Evolutionary conservation across 768 basidiomycete genomes (phyloP).

Genomic region (Leccinum boreale): DNA sequence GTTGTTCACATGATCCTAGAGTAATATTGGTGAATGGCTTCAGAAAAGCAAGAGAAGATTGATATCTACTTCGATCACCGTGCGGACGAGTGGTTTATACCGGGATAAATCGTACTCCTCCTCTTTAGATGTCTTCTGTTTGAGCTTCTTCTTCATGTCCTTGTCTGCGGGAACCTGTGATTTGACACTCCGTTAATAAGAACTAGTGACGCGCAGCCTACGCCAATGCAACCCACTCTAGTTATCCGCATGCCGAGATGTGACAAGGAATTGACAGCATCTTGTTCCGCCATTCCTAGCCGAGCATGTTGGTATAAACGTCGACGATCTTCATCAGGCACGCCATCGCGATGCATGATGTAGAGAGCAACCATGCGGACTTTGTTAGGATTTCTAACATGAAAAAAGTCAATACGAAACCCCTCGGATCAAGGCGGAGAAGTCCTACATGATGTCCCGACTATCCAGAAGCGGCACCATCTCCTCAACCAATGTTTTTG

Average conservation of each 20-base stretch:
- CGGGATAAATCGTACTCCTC: conserved; percentile 97
- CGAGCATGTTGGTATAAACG: conserved; percentile 94
- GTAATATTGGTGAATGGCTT: not conserved
- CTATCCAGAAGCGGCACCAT: conserved; percentile 97
- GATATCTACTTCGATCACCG: conserved; percentile 72
- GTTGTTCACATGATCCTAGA: conserved; percentile 76
- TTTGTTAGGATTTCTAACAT: conserved; percentile 78
- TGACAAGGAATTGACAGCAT: conserved; percentile 84
- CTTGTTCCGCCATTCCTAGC: conserved; percentile 83
- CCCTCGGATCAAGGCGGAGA: conserved; percentile 2
- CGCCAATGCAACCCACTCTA: conserved; percentile 50
- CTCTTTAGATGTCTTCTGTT: conserved; percentile 69
- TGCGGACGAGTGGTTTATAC: conserved; percentile 79
- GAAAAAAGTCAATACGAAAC: not conserved
- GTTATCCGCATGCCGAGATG: conserved; percentile 81
- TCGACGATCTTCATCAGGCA: conserved; percentile 96
- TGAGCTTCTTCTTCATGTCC: conserved; percentile 77
- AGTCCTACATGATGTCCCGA: conserved; percentile 70
- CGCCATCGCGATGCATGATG: conserved; percentile 91
- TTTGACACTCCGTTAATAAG: not conserved
- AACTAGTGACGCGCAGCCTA: not conserved
- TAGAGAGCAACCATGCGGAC: conserved; percentile 95
- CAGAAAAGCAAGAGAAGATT: not conserved
- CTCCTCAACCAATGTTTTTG: conserved; percentile 92
- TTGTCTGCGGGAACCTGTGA: conserved; percentile 68